phyloP scores from a whole-genome alignment of 208 protist species.

The Wallacemonas sp. region DNA sequence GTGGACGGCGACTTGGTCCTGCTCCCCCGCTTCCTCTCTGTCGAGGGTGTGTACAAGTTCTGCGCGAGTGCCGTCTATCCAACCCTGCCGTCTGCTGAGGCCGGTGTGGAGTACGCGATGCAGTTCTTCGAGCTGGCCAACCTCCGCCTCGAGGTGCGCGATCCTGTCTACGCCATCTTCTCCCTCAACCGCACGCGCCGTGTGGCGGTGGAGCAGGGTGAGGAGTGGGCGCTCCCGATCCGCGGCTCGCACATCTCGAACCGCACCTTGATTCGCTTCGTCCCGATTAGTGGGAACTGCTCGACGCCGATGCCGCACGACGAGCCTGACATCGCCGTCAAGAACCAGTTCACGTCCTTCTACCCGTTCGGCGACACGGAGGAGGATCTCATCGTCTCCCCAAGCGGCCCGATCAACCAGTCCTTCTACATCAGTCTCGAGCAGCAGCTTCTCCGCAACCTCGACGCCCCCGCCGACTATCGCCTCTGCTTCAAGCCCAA shows the following conservation, averaged over 20 bases:
- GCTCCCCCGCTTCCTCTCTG: conserved; percentile 44
- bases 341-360: conserved; percentile 45
- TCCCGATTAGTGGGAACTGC: conserved; percentile 31
- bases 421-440: conserved; percentile 52
- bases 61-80: conserved; percentile 66
- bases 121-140: conserved; percentile 58
- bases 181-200: conserved; percentile 56
- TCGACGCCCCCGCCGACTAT: conserved; percentile 41
- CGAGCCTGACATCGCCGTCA: conserved; percentile 30
- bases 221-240: conserved; percentile 68
- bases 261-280: conserved; percentile 50
- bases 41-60: conserved; percentile 52
- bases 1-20: conserved; percentile 61
- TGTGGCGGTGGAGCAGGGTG: conserved; percentile 68
- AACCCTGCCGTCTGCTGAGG: conserved; percentile 22
- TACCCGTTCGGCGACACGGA: conserved; percentile 26
- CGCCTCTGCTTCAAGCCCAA: conserved; percentile 70
- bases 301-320: conserved; percentile 39
- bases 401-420: conserved; percentile 13
- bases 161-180: conserved; percentile 62
- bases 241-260: conserved; percentile 59
- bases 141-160: conserved; percentile 43
- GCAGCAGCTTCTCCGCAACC: conserved; percentile 40
- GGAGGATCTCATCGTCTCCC: conserved; percentile 12
- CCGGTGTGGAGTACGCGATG: conserved; percentile 48